Base-by-base conservation (phyloP, 495 filamentous ascomycete species). In the Halenospora varia region DNA sequence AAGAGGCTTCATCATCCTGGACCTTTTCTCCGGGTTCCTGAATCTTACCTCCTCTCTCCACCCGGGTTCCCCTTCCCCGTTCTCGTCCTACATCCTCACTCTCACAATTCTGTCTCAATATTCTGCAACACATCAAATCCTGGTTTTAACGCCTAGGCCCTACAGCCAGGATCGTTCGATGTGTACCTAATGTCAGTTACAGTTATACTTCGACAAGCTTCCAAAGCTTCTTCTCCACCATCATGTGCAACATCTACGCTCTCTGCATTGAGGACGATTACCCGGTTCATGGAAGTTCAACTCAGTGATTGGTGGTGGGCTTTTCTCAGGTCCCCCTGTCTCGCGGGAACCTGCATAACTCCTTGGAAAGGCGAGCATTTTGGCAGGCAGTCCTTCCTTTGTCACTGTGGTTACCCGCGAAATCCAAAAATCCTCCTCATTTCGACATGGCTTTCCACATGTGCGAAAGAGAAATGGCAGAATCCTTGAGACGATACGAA, bases 361-460 rank as follows among this genome's bases (percentile, higher is more conserved):
- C 49, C 45, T 26, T 40, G 17, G 10, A 22, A 10, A 47, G 26
- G 3, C 53, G 40, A 48, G 22, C 1, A 22, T 22, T 51, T 29
- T 52, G 48, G 40, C 23, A 58, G 18, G 25, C 42, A 53, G 15
- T 23, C 8, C 41, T 44, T 51, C 46, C 47, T 53, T 64, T 64
- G 53, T 57, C 26, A 50, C 11, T 13, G 62, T 58, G 46, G 58
- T 48, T 46, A 41, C 23, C 46, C 58, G 9, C 51, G 35, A n/a
- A 46, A 42, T 15, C 53, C 57, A 56, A 51, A 6, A 61, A 60
- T 57, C 57, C 45, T 52, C 62, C 57, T 53, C 18, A 56, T 9
- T 35, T 15, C 51, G 55, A 49, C 53, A 56, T 35, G 47, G 25
- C 48, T 44, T 44, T 22, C 59, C 58, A 65, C 59, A 59, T 65